Percentiles rank a stretch among this genome's conserved stretches.
Conservation (phyloP, 2,329 filamentous ascomycete species). For the Ophiostoma perfectum region DNA sequence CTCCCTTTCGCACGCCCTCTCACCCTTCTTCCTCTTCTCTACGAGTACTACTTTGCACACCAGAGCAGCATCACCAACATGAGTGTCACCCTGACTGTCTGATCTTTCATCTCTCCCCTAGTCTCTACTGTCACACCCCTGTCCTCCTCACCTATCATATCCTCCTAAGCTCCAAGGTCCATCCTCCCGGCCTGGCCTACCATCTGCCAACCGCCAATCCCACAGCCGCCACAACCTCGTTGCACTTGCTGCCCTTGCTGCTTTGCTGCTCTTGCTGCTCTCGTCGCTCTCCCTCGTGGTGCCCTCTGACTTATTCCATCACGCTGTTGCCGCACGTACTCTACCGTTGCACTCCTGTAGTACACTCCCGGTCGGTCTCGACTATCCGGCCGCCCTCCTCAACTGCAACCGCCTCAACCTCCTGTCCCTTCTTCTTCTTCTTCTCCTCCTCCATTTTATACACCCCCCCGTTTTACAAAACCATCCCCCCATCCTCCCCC, state of each 20-base stretch:
- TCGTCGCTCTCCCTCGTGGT: neutral
- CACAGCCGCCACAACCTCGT: slow-evolving; percentile 8
- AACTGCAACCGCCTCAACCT: neutral
- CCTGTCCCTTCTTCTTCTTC: neutral
- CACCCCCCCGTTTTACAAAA: neutral
- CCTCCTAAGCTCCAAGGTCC: neutral
- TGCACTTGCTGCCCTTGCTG: neutral
- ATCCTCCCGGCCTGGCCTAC: neutral
- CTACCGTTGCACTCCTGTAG: slow-evolving; percentile 11
- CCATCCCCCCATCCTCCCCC: neutral
- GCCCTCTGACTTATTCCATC: neutral
- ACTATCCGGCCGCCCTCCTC: slow-evolving; percentile 4
- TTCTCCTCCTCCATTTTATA: slow-evolving; percentile 12
- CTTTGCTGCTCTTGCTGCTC: neutral
- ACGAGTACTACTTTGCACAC: neutral
- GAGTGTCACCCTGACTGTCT: slow-evolving; percentile 2
- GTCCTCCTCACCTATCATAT: neutral
- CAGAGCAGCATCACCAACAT: neutral
- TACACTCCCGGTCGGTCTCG: slow-evolving; percentile 8
- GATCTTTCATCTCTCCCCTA: neutral
- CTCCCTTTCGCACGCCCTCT: neutral
- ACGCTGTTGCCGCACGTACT: slow-evolving; percentile 7
- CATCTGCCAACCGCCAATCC: neutral
- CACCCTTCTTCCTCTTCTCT: neutral
- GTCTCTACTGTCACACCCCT: neutral